phyloP scores from a whole-genome alignment of 805 yeast genomes.

The Candida coleopterorum region DNA sequence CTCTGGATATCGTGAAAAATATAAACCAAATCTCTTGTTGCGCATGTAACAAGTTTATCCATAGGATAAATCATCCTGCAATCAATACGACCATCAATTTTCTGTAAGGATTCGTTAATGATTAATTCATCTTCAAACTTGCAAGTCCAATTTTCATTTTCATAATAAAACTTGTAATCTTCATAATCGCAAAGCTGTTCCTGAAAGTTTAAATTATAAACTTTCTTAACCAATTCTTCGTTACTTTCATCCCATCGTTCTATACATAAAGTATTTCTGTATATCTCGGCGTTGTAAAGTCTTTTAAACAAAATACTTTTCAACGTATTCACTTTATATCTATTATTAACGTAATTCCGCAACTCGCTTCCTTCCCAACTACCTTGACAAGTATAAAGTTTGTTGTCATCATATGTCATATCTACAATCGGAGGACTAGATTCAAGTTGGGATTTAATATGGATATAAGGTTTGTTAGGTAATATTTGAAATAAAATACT shows the following conservation, averaged over 20 bases:
- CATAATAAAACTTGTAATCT: neutral
- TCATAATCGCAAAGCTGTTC: neutral
- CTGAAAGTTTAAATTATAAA: neutral
- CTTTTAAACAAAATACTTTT: neutral
- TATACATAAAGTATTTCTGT: neutral
- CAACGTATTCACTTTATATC: neutral
- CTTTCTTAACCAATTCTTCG: neutral
- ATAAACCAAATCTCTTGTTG: neutral
- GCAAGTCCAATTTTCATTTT: neutral
- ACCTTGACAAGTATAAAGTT: slow-evolving; percentile 9
- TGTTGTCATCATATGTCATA: neutral
- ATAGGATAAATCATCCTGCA: neutral
- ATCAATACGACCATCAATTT: neutral
- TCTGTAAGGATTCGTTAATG: neutral
- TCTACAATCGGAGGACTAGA: slow-evolving; percentile 8
- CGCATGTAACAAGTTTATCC: neutral
- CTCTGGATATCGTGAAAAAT: neutral
- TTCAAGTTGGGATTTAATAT: slow-evolving; percentile 2
- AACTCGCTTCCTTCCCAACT: slow-evolving; percentile 9
- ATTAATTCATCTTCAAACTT: neutral
- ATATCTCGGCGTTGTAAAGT: neutral
- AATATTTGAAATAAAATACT: slow-evolving; percentile 6
- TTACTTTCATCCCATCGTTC: neutral
- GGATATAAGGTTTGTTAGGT: slow-evolving; percentile 3
- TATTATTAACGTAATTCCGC: slow-evolving; percentile 3